Evolutionary conservation across 2,329 filamentous ascomycete genomes (phyloP).

Genomic region (Lachnellula cervina): DNA sequence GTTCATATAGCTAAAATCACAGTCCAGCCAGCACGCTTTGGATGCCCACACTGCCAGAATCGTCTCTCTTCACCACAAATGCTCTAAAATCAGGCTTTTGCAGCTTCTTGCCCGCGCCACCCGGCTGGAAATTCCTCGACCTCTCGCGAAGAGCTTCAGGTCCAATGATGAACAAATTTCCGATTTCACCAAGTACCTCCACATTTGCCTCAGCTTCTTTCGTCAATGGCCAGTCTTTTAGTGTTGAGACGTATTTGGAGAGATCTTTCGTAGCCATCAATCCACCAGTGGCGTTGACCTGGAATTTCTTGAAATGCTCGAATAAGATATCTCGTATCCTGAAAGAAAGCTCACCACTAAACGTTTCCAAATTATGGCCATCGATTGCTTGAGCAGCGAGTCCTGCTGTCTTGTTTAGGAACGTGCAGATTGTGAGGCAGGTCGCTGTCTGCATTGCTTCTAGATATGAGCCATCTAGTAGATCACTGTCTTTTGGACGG

Average conservation of each 20-base stretch:
- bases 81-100: constrained; percentile 70
- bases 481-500: constrained; percentile 59
- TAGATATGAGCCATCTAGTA: constrained; percentile 44
- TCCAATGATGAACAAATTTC: constrained; percentile 91
- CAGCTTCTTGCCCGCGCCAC: constrained; percentile 47
- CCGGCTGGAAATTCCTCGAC: constrained; percentile 50
- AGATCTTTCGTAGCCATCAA: constrained; percentile 96
- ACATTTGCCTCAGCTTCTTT: constrained; percentile 65
- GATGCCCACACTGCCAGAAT: constrained; percentile 73
- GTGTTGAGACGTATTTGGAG: constrained; percentile 81
- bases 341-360: constrained; percentile 78
- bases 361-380: constrained; percentile 75
- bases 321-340: constrained; percentile 74
- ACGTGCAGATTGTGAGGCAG: constrained; percentile 74
- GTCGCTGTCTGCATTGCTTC: constrained; percentile 83
- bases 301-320: constrained; percentile 91
- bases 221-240: constrained; percentile 74
- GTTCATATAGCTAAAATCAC: constrained; percentile 16
- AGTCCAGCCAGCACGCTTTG: constrained; percentile 67
- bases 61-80: constrained; percentile 81
- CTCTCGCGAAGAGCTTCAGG: constrained; percentile 71
- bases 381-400: constrained; percentile 66
- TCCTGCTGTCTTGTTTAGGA: constrained; percentile 64
- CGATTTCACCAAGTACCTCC: constrained; percentile 87
- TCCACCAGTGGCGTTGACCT: constrained; percentile 86